Evolutionary conservation across 2,329 filamentous ascomycete genomes (phyloP).

Genomic region (Colletotrichum sp.): DNA sequence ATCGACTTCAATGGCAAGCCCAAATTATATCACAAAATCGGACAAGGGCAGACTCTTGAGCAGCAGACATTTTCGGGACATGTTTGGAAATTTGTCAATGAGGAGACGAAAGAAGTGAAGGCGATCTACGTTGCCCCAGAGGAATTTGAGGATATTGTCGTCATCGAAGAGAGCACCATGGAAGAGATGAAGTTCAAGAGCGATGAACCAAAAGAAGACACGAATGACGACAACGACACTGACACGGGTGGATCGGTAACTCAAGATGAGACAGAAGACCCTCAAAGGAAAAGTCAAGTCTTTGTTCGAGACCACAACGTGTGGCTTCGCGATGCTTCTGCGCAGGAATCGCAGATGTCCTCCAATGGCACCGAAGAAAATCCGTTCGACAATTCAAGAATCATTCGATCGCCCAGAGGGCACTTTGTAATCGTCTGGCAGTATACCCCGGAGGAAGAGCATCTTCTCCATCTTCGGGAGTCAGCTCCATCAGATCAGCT

Average conservation of each 20-base stretch:
- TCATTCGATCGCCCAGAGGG: constrained; percentile 22
- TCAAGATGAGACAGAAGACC: neutral
- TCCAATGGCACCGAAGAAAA: neutral
- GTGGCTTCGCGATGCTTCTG: neutral
- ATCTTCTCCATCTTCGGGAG: constrained; percentile 24
- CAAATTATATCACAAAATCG: constrained; percentile 7
- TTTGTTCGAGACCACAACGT: neutral
- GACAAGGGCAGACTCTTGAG: neutral
- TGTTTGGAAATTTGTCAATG: constrained; percentile 13
- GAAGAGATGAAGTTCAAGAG: neutral
- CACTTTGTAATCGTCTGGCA: constrained; percentile 26
- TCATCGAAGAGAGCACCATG: neutral
- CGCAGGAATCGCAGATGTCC: neutral
- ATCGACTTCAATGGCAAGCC: constrained; percentile 25
- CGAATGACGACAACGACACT: neutral
- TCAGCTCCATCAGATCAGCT: constrained; percentile 30
- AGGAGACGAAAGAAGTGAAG: constrained; percentile 5
- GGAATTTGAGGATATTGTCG: neutral
- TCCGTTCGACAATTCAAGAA: neutral
- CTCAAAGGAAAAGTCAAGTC: neutral
- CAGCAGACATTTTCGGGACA: constrained; percentile 15
- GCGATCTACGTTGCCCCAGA: constrained; percentile 7
- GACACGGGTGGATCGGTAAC: neutral
- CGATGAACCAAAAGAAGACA: neutral
- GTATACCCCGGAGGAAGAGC: constrained; percentile 22